Evolutionary conservation across 805 yeast species (phyloP).

Genomic region (Saturnispora ahearnii): DNA sequence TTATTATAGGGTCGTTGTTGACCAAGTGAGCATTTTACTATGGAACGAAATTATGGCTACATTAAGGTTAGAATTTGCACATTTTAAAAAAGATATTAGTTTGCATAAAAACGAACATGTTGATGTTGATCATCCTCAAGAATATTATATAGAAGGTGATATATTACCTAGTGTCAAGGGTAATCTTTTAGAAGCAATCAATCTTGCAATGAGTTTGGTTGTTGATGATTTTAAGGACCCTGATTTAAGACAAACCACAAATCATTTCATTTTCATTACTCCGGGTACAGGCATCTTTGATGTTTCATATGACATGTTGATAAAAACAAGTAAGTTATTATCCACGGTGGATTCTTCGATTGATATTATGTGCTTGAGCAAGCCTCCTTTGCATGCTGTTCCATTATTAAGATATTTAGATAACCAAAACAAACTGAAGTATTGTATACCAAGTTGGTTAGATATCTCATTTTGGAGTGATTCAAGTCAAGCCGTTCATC

Average conservation of each 20-base stretch:
- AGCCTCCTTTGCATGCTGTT: slow-evolving; percentile 86
- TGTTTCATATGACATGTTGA: slow-evolving; percentile 70
- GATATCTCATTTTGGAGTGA: slow-evolving; percentile 88
- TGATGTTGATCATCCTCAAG: slow-evolving; percentile 27
- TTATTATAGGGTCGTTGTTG: slow-evolving; percentile 89
- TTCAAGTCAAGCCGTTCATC: slow-evolving; percentile 35
- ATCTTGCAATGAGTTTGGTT: slow-evolving; percentile 69
- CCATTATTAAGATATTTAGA: slow-evolving; percentile 76
- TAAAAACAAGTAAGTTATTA: slow-evolving; percentile 67
- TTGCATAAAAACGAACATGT: slow-evolving; percentile 31
- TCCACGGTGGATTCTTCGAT: slow-evolving; percentile 75
- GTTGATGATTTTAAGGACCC: slow-evolving; percentile 74
- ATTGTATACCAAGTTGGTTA: slow-evolving; percentile 91
- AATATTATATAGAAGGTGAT: slow-evolving; percentile 44
- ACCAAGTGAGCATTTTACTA: slow-evolving; percentile 77
- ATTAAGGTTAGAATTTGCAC: slow-evolving; percentile 73
- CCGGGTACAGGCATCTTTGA: slow-evolving; percentile 94
- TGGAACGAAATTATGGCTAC: slow-evolving; percentile 93
- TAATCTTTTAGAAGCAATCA: slow-evolving; percentile 78
- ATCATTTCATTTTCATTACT: slow-evolving; percentile 78
- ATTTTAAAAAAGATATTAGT: slow-evolving; percentile 67
- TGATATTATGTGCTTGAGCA: slow-evolving; percentile 80
- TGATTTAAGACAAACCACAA: slow-evolving; percentile 82
- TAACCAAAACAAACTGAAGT: slow-evolving; percentile 39
- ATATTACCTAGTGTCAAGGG: slow-evolving; percentile 85